A percentile compares a stretch with the other conserved stretches of the same genome.
These are phyloP conservation scores for Puya raimondii DNA, from an alignment of 176 grass and related monocot species.

Conservation along the genomic window DNA sequence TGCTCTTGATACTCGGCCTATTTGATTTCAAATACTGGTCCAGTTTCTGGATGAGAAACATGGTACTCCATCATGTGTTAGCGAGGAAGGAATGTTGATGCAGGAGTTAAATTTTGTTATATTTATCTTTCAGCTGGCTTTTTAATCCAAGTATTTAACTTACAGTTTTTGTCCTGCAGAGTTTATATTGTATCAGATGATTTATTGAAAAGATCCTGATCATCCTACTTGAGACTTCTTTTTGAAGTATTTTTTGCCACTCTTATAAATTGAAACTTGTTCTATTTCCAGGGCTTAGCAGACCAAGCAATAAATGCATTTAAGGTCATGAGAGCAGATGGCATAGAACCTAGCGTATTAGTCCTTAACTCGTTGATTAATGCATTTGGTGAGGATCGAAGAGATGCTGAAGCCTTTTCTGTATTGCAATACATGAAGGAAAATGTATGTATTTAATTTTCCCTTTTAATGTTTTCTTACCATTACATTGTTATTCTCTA, in stretches of 20 bases:
- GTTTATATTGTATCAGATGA: neutral
- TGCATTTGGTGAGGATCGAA: constrained; percentile 93
- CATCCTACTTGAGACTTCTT: neutral
- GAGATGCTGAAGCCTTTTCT: constrained; percentile 83
- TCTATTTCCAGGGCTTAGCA: constrained; percentile 61
- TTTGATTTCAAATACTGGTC: too few relatives aligned
- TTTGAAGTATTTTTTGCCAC: neutral
- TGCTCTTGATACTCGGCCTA: too few relatives aligned
- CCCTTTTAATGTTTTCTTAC: constrained; percentile 6
- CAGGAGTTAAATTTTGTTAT: too few relatives aligned
- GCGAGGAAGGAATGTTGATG: too few relatives aligned
- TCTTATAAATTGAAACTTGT: constrained; percentile 17
- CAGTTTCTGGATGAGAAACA: too few relatives aligned
- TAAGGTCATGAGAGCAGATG: constrained; percentile 90
- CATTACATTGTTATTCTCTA: constrained; percentile 2
- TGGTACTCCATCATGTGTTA: too few relatives aligned
- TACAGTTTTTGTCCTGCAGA: neutral
- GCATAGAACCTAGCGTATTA: constrained; percentile 60
- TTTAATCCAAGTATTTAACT: too few relatives aligned
- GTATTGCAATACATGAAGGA: constrained; percentile 93
- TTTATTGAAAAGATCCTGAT: neutral
- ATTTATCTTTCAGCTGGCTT: too few relatives aligned
- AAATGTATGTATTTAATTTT: constrained; percentile 48
- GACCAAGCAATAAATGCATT: constrained; percentile 90
- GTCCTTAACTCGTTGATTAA: constrained; percentile 93